Conservation (phyloP, 169 alveolate species). For the Perkinsus olseni region DNA sequence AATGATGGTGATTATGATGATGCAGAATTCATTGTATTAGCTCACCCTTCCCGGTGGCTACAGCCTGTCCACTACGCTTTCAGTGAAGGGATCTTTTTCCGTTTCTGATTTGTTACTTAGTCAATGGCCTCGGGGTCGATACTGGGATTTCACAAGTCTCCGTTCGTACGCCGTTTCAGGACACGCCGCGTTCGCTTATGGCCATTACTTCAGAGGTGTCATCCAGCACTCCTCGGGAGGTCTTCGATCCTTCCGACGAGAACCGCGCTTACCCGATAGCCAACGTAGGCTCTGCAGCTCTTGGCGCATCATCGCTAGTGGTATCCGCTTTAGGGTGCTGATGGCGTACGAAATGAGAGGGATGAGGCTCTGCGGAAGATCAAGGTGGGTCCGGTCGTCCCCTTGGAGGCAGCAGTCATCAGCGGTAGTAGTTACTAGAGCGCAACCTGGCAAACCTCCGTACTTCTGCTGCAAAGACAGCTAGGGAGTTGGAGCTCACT, state of each 20-base stretch:
- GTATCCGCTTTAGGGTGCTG: not conserved
- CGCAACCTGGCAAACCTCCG: not conserved
- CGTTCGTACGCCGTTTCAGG: too few relatives aligned
- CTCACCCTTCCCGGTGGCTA: too few relatives aligned
- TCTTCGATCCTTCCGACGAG: not conserved
- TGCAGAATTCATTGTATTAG: too few relatives aligned
- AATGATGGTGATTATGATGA: too few relatives aligned
- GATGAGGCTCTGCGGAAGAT: not conserved
- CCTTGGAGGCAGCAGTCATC: not conserved
- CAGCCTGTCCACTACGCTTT: too few relatives aligned
- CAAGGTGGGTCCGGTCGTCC: not conserved
- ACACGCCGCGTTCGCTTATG: too few relatives aligned
- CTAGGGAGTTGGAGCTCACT: not conserved
- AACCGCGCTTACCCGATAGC: not conserved
- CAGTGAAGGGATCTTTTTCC: too few relatives aligned
- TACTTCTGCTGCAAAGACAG: not conserved
- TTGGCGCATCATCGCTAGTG: not conserved
- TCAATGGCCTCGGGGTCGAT: too few relatives aligned
- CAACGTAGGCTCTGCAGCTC: not conserved
- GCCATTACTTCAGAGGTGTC: not conserved
- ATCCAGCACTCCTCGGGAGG: not conserved
- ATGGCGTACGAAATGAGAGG: not conserved
- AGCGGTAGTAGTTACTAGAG: not conserved
- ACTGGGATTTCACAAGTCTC: too few relatives aligned
- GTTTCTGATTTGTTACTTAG: too few relatives aligned